Conservation (phyloP, 1,139 yeast genomes). For the Hyphopichia burtonii region DNA sequence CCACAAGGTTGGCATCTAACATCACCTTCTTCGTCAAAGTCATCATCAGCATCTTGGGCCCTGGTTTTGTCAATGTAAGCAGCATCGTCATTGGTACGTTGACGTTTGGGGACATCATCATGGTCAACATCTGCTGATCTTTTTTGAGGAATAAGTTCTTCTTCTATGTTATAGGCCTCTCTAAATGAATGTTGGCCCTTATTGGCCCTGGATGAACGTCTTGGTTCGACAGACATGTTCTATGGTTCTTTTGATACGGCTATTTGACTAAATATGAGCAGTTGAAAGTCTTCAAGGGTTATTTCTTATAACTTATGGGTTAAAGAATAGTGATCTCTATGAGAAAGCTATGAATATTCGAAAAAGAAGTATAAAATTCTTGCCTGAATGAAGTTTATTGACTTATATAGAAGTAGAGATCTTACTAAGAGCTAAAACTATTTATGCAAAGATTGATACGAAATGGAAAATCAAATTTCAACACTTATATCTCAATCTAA, state of each 20-base stretch:
- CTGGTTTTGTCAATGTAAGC: constrained; percentile 8
- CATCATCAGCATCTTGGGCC: constrained; percentile 14
- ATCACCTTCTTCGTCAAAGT: constrained; percentile 40
- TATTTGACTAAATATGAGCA: neutral
- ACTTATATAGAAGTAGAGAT: constrained; percentile 1
- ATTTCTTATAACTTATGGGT: neutral
- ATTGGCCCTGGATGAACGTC: constrained; percentile 40
- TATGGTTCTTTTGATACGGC: neutral
- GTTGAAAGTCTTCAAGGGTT: neutral
- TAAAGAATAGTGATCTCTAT: neutral
- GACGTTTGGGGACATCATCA: constrained; percentile 17
- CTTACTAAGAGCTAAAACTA: constrained; percentile 1
- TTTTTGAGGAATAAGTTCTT: constrained; percentile 6
- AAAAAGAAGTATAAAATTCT: neutral
- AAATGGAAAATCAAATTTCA: neutral
- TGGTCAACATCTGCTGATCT: neutral
- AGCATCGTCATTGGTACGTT: constrained; percentile 17
- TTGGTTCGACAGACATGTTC: constrained; percentile 8
- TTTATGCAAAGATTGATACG: neutral
- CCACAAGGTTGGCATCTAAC: constrained; percentile 69
- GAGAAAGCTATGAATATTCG: neutral
- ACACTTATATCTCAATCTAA: neutral
- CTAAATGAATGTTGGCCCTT: constrained; percentile 37
- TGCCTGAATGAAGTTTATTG: constrained; percentile 1
- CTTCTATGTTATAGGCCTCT: constrained; percentile 5